Conservation (phyloP, 2,329 filamentous ascomycete species). For the Aspergillus piperis region DNA sequence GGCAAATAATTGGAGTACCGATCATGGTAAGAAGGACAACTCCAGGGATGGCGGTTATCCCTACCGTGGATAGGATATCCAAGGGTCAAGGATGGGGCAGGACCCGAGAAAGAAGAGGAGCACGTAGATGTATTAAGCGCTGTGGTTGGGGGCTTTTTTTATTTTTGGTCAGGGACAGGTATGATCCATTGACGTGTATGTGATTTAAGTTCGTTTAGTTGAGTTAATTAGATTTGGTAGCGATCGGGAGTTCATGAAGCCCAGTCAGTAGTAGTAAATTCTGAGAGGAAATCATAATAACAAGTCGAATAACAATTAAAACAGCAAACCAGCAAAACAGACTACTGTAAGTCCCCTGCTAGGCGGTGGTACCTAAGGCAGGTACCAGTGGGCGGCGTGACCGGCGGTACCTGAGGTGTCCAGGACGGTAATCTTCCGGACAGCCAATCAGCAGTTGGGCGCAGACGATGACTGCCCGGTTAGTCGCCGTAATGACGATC, state of each 20-base stretch:
- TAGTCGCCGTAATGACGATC: slow-evolving; percentile 19
- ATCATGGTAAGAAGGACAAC: not conserved
- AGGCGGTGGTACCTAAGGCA: slow-evolving; percentile 7
- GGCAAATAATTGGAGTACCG: not conserved
- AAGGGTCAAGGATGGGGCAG: not conserved
- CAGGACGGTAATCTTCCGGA: slow-evolving; percentile 7
- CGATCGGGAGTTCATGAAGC: no score
- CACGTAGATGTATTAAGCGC: no score
- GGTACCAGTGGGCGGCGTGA: not conserved
- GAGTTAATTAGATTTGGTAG: no score
- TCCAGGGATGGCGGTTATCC: not conserved
- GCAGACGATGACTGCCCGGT: slow-evolving; percentile 6
- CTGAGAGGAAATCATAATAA: no score
- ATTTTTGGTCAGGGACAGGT: no score
- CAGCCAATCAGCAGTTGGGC: slow-evolving; percentile 4
- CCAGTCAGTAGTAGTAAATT: no score
- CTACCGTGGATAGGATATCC: not conserved
- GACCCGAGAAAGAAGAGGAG: no score
- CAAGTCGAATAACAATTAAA: no score
- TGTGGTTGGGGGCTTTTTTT: no score
- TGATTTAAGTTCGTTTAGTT: no score
- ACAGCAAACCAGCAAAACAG: no score
- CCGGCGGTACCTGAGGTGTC: slow-evolving; percentile 7
- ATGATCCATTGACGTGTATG: no score
- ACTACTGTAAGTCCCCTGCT: not conserved